Conservation (phyloP, 352 stramenopile species). For the Pythium oligandrum region DNA sequence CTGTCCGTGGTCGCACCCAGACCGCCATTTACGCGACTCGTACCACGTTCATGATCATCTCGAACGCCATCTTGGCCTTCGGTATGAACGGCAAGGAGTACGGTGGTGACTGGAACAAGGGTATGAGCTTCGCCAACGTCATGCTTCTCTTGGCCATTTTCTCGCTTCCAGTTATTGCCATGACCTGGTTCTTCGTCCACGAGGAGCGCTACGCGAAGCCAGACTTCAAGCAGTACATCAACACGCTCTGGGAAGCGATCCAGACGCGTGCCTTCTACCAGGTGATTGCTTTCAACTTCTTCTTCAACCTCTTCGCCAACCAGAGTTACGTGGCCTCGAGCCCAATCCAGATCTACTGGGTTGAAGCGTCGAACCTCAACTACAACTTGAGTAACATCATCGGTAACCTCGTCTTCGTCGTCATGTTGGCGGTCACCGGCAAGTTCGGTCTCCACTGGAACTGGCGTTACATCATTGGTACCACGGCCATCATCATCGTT, state of each 20-base stretch:
- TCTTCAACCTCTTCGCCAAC: slow-evolving; percentile 20
- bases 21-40: slow-evolving; percentile 21
- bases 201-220: slow-evolving; percentile 21
- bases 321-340: slow-evolving; percentile 15
- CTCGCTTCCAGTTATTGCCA: slow-evolving; percentile 17
- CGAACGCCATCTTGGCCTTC: slow-evolving; percentile 14
- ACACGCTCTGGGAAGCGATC: slow-evolving; percentile 23
- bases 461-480: slow-evolving; percentile 17
- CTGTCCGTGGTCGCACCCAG: slow-evolving; percentile 20
- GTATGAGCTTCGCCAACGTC: slow-evolving; percentile 17
- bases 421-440: slow-evolving; percentile 18
- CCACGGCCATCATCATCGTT: slow-evolving; percentile 15
- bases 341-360: slow-evolving; percentile 19
- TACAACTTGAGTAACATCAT: slow-evolving; percentile 19
- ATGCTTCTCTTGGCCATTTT: slow-evolving; percentile 23
- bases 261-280: slow-evolving; percentile 26
- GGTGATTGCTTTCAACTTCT: slow-evolving; percentile 19
- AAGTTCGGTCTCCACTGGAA: slow-evolving; percentile 28
- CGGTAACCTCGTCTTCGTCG: slow-evolving; percentile 10
- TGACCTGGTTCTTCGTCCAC: slow-evolving; percentile 30
- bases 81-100: slow-evolving; percentile 24
- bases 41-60: slow-evolving; percentile 20
- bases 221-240: slow-evolving; percentile 26
- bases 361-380: slow-evolving; percentile 19
- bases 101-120: slow-evolving; percentile 19